These are phyloP conservation scores for Polytolypa hystricis DNA, from an alignment of 2,329 filamentous ascomycete genomes.

Conservation along the genomic window DNA sequence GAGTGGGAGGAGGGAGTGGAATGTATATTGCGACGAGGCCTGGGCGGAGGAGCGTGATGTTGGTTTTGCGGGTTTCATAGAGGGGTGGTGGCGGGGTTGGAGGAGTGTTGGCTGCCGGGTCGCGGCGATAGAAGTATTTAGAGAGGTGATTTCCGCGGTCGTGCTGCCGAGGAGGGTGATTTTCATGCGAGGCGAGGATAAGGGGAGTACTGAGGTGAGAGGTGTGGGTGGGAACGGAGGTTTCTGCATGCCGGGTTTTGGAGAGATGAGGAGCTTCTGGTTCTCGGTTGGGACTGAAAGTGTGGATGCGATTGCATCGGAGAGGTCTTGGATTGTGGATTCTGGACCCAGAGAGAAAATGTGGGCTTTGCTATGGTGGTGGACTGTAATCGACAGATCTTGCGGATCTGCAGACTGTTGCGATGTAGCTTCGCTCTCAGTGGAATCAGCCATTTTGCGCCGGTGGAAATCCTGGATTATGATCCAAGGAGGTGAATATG, in stretches of 20 bases:
- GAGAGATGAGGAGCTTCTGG: constrained; percentile 36
- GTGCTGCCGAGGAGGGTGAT: constrained; percentile 37
- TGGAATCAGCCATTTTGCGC: not conserved
- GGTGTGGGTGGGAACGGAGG: constrained; percentile 30
- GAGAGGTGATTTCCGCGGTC: constrained; percentile 29
- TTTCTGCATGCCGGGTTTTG: constrained; percentile 37
- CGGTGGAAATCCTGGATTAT: too few relatives aligned
- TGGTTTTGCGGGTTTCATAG: constrained; percentile 15
- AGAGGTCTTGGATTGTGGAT: constrained; percentile 41
- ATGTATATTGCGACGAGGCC: constrained; percentile 52
- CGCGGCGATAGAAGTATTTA: constrained; percentile 29
- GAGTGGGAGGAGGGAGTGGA: constrained; percentile 65
- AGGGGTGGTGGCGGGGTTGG: constrained; percentile 6
- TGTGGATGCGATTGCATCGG: constrained; percentile 21
- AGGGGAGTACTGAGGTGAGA: constrained; percentile 24
- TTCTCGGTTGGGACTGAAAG: constrained; percentile 31
- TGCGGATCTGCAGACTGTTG: not conserved
- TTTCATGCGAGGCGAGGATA: constrained; percentile 30
- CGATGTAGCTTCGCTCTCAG: not conserved
- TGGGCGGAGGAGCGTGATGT: constrained; percentile 22
- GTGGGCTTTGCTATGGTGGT: constrained; percentile 44
- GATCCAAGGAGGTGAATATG: too few relatives aligned
- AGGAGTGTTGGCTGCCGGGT: constrained; percentile 2
- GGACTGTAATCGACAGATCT: constrained; percentile 36
- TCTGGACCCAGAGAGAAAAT: constrained; percentile 36